Evolutionary conservation across 1,139 yeast species (phyloP).

Genomic region (Kurtzmaniella quercitrusa): DNA sequence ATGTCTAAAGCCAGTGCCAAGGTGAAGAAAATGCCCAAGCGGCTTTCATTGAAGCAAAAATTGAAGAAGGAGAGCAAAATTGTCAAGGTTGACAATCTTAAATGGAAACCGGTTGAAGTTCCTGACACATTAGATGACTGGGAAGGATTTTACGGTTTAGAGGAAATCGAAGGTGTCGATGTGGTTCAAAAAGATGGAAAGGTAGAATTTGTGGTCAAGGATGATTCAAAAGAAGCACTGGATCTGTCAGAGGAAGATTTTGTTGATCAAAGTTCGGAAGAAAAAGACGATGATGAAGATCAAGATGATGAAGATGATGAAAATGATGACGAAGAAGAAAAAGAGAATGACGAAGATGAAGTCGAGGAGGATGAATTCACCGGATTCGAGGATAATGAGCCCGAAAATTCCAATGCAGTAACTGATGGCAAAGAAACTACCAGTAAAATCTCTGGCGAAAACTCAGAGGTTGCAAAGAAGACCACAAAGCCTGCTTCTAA

Average conservation of each 20-base stretch:
- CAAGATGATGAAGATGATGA: constrained; percentile 11
- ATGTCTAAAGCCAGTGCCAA: constrained; percentile 6
- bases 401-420: constrained; percentile 8
- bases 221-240: constrained; percentile 21
- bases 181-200: constrained; percentile 65
- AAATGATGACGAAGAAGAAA: constrained; percentile 9
- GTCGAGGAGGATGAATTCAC: constrained; percentile 20
- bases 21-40: constrained; percentile 13
- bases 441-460: constrained; percentile 1
- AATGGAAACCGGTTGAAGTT: constrained; percentile 80
- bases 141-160: constrained; percentile 88
- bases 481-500: constrained; percentile 12
- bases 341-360: constrained; percentile 10
- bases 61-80: constrained; percentile 33
- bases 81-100: constrained; percentile 48
- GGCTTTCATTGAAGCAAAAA: constrained; percentile 31
- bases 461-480: constrained; percentile 6
- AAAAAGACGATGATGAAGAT: constrained; percentile 10
- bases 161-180: constrained; percentile 90
- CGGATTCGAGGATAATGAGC: constrained; percentile 22
- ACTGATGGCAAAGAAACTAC: constrained; percentile 2
- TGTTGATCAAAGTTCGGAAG: constrained; percentile 10
- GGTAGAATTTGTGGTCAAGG: constrained; percentile 57
- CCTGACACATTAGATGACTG: constrained; percentile 84
- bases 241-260: constrained; percentile 10